These are phyloP conservation scores for Sporothrix euskadiensis DNA, from an alignment of 2,329 filamentous ascomycete species.

Conservation along the genomic window DNA sequence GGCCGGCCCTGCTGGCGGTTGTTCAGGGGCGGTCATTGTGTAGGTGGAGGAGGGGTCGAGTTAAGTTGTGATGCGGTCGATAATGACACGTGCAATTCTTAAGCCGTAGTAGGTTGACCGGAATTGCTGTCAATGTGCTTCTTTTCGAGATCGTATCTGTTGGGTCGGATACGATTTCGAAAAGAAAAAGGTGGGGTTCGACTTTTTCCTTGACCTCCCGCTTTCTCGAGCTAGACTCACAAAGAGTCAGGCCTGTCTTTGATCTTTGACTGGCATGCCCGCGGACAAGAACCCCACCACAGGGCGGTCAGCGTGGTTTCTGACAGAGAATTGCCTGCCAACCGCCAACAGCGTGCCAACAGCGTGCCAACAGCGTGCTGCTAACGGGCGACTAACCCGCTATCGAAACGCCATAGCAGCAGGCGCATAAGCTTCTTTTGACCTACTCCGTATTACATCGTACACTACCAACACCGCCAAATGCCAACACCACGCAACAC, in stretches of 20 bases:
- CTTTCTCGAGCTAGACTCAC: neutral
- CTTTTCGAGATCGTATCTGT: neutral
- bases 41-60: neutral
- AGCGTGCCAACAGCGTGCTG: neutral
- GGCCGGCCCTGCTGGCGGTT: constrained; percentile 23
- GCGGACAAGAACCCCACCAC: neutral
- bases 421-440: constrained; percentile 14
- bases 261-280: constrained; percentile 2
- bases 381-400: neutral
- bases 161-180: neutral
- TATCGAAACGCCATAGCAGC: neutral
- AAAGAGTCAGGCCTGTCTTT: neutral
- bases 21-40: constrained; percentile 19
- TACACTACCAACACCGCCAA: neutral
- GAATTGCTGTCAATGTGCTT: neutral
- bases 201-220: neutral
- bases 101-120: too few species aligned
- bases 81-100: too few species aligned
- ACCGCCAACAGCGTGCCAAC: neutral
- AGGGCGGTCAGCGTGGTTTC: constrained; percentile 13
- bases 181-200: constrained; percentile 24
- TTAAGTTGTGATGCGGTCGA: too few species aligned
- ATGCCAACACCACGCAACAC: neutral
- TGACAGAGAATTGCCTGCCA: neutral
- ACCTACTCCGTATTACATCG: too few species aligned